Evolutionary conservation across 2,329 filamentous ascomycete genomes (phyloP).

Genomic region (Graphium sp.): DNA sequence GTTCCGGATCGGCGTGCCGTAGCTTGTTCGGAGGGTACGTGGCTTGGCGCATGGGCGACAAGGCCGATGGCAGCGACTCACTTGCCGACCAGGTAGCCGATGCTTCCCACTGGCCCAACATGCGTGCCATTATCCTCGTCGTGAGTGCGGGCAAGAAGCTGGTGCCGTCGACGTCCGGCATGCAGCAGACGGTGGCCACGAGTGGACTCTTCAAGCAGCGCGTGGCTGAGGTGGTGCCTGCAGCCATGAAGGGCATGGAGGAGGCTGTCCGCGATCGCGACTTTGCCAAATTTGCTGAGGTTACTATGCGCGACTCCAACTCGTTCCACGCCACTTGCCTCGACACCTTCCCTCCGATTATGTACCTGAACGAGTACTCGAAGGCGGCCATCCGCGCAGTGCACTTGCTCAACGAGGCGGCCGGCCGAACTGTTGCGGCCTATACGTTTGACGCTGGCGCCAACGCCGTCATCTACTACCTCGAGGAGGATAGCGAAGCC

Average conservation of each 20-base stretch:
- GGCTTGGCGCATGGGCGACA: slow-evolving; percentile 71
- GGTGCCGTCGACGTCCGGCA: slow-evolving; percentile 79
- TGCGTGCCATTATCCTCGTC: slow-evolving; percentile 84
- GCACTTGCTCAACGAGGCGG: slow-evolving; percentile 70
- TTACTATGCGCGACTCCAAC: slow-evolving; percentile 96
- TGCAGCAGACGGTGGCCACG: slow-evolving; percentile 92
- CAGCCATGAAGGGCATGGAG: slow-evolving; percentile 73
- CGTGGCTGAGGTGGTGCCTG: slow-evolving; percentile 60
- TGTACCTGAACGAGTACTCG: slow-evolving; percentile 94
- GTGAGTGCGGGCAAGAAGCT: slow-evolving; percentile 91
- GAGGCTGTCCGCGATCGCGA: slow-evolving; percentile 61
- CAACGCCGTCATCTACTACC: slow-evolving; percentile 92
- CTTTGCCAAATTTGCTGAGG: slow-evolving; percentile 72
- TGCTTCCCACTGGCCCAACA: slow-evolving; percentile 83
- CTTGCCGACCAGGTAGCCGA: slow-evolving; percentile 77
- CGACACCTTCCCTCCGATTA: slow-evolving; percentile 93
- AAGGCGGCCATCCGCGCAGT: slow-evolving; percentile 76
- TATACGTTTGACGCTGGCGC: slow-evolving; percentile 98
- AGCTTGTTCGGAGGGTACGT: slow-evolving; percentile 92
- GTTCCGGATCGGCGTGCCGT: slow-evolving; percentile 86
- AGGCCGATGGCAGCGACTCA: slow-evolving; percentile 69
- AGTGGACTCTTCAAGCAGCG: slow-evolving; percentile 74
- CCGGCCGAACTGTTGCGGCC: slow-evolving; percentile 66
- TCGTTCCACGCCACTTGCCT: slow-evolving; percentile 90
- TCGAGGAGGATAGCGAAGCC: slow-evolving; percentile 55